Conservation (phyloP, 2,329 filamentous ascomycete genomes). For the Ambrosiella beaveri region DNA sequence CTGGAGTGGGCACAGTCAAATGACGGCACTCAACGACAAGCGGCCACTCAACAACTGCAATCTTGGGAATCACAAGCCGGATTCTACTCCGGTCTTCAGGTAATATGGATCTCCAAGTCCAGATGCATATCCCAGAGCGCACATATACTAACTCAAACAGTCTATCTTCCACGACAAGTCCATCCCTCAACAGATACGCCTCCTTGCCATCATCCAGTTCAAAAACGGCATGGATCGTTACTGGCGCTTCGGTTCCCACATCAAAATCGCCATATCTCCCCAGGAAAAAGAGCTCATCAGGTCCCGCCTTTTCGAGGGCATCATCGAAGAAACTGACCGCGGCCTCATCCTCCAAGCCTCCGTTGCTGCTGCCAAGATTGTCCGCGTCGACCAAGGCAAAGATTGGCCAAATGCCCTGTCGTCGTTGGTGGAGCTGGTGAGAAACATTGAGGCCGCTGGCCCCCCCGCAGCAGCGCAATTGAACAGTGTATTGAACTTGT, state of each 20-base stretch:
- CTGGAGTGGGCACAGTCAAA: constrained; percentile 47
- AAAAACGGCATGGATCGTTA: constrained; percentile 95
- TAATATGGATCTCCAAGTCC: constrained; percentile 19
- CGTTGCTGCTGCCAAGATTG: constrained; percentile 70
- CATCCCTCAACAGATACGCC: constrained; percentile 60
- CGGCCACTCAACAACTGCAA: constrained; percentile 51
- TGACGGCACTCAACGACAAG: constrained; percentile 45
- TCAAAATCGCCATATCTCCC: constrained; percentile 48
- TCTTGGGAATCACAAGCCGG: constrained; percentile 51
- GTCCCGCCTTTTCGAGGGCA: constrained; percentile 55
- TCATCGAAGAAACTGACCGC: constrained; percentile 57
- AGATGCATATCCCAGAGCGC: background rate
- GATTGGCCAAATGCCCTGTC: constrained; percentile 58
- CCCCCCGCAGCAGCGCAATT: constrained; percentile 33
- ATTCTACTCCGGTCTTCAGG: constrained; percentile 54
- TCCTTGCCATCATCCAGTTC: constrained; percentile 80
- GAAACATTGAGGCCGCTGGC: constrained; percentile 26
- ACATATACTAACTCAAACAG: constrained; percentile 25
- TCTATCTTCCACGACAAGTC: constrained; percentile 66
- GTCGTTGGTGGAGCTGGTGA: constrained; percentile 46
- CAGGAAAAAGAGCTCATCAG: constrained; percentile 66
- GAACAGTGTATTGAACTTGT: constrained; percentile 52
- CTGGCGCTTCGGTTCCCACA: constrained; percentile 51
- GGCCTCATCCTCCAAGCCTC: constrained; percentile 76
- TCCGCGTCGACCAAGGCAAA: constrained; percentile 72